Evolutionary conservation across 106 monocot genomes (phyloP).

Genomic region (Chionographis japonica): DNA sequence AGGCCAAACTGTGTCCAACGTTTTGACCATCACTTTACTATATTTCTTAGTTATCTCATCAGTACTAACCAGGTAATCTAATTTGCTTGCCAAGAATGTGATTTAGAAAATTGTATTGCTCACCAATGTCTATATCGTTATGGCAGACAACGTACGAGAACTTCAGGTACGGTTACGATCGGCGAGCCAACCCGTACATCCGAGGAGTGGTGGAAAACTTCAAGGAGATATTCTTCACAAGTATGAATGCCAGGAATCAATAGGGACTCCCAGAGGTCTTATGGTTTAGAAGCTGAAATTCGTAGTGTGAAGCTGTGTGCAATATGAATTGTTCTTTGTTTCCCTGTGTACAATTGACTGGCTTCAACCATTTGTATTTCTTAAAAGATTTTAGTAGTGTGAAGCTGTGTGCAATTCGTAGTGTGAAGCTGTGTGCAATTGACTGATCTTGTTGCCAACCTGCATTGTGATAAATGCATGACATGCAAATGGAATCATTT

Average conservation of each 20-base stretch:
- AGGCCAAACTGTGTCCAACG: conserved; percentile 50
- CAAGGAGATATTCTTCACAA: conserved; percentile 18
- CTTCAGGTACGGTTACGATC: conserved; percentile 20
- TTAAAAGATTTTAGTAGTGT: no score
- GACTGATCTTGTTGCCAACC: no score
- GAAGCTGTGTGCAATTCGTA: no score
- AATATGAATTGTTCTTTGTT: no score
- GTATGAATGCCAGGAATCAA: neutral
- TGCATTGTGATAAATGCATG: no score
- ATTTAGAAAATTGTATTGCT: neutral
- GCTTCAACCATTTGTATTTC: no score
- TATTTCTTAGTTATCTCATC: conserved; percentile 37
- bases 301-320: no score
- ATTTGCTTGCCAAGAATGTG: neutral
- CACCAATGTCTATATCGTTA: neutral
- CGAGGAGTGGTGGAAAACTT: no score
- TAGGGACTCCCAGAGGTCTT: neutral
- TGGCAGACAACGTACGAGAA: conserved; percentile 32
- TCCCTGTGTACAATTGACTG: no score
- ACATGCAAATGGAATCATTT: no score
- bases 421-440: no score
- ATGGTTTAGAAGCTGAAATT: no score
- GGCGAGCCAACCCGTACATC: conserved; percentile 7
- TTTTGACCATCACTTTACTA: conserved; percentile 54
- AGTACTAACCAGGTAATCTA: conserved; percentile 43